phyloP scores from a whole-genome alignment of 208 protist genomes.

The Trypanosoma avium region DNA sequence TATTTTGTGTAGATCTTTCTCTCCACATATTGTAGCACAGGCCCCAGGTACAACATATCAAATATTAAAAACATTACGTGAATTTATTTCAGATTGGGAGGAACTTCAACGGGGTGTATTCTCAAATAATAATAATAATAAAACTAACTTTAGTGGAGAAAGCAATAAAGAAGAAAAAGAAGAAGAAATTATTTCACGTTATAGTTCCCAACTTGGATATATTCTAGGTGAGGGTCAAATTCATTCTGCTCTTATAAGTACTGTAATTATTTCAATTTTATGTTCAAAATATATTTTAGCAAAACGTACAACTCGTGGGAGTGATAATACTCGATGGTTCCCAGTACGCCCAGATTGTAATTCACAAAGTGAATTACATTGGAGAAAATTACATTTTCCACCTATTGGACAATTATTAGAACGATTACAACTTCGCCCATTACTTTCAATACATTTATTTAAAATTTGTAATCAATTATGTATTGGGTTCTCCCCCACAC shows the following conservation, averaged over 20 bases:
- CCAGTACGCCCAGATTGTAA: constrained; percentile 1
- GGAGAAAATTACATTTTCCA: constrained; percentile 51
- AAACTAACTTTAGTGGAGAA: no score
- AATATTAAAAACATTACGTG: constrained; percentile 24
- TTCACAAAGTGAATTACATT: constrained; percentile 36
- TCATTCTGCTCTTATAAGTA: constrained; percentile 51
- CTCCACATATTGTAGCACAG: constrained; percentile 59
- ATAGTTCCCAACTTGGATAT: constrained; percentile 31
- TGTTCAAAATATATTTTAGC: constrained; percentile 52
- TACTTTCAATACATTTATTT: constrained; percentile 64
- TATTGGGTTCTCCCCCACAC: constrained; percentile 44
- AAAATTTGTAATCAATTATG: constrained; percentile 47
- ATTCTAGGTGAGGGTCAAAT: constrained; percentile 47
- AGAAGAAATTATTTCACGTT: constrained; percentile 27
- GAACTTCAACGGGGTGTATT: constrained; percentile 13
- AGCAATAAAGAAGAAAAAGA: constrained; percentile 6
- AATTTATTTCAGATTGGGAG: constrained; percentile 31
- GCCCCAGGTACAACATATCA: constrained; percentile 47
- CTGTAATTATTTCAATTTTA: constrained; percentile 45
- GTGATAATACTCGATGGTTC: constrained; percentile 10
- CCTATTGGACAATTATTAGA: constrained; percentile 67
- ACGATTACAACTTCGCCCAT: constrained; percentile 27
- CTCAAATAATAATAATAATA: no score
- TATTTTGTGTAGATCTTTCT: constrained; percentile 67
- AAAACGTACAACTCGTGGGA: constrained; percentile 12